Base-by-base conservation (phyloP, 345 rosid species). In the Trapa incisa region DNA sequence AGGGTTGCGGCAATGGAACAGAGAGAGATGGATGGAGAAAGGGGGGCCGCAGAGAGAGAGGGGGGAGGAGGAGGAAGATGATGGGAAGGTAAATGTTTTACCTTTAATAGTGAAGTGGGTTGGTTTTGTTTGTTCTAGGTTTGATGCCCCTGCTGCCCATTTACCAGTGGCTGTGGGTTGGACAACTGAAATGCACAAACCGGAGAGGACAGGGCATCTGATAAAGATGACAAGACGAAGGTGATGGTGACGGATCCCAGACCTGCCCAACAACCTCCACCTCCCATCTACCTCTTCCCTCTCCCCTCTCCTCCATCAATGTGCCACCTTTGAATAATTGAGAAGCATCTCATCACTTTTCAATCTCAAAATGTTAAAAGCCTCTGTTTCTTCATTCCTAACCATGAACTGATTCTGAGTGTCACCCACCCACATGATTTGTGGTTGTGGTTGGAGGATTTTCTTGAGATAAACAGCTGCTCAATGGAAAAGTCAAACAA, bases 101-200 rank as follows among this genome's bases (percentile, higher is more conserved):
- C 80, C 74, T 75, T 78, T 65, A 58, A 65, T 65, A 63, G 66
- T 58, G 63, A 22, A 38, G 56, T 32, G 63, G 37, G 4, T 58
- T 58, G 11, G 63, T 58, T 7, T 35, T 33, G 63, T 58, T 33
- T 33, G 63, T 58, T 33, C 15, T 11, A 6, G 13, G 63, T 10
- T 45, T 6, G 35, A 8, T 12, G 5, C 29, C 29, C 11, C 29
- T 22, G 29, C 29, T 13, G 14, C 48, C 38, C 12, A 32, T 58
- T 58, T 11, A 10, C 38, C 32, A 32, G 29, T 33, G 37, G 37
- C 17, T 74, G 71, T 29, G 71, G 16, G 75, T 70, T 70, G 73
- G 70, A 61, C 66, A 67, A 61, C 73, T 38, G 63, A 60, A 37
- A 22, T 22, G 29, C 63, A 41, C 43, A 41, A 22, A 22, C 29